A percentile compares a stretch with the other conserved stretches of the same genome.
These are phyloP conservation scores for Rusavskia elegans DNA, from an alignment of 495 filamentous ascomycete genomes.

Conservation along the genomic window DNA sequence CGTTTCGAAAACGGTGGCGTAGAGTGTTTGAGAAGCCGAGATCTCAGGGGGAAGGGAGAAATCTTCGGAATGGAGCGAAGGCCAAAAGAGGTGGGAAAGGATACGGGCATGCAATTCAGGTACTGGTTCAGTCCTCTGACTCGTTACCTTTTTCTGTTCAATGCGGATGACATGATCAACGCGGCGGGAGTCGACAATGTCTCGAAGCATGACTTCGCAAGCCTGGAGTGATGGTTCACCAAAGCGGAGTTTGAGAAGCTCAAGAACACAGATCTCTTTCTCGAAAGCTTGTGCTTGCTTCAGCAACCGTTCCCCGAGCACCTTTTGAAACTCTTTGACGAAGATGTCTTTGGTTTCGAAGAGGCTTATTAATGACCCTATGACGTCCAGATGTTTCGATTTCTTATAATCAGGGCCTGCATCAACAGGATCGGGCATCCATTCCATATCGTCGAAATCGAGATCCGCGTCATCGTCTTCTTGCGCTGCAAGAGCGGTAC, in stretches of 20 bases:
- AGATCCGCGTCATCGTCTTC: slow-evolving; percentile 46
- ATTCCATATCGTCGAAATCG: slow-evolving; percentile 80
- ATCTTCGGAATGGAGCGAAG: slow-evolving; percentile 56
- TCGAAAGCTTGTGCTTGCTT: slow-evolving; percentile 52
- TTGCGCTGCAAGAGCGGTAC: slow-evolving; percentile 28
- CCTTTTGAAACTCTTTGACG: slow-evolving; percentile 78
- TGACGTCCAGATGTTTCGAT: slow-evolving; percentile 79
- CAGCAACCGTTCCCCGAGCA: slow-evolving; percentile 70
- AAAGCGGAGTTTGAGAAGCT: slow-evolving; percentile 77
- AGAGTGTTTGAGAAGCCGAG: slow-evolving; percentile 43
- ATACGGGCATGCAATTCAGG: slow-evolving; percentile 65
- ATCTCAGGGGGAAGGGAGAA: slow-evolving; percentile 59
- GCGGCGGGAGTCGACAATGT: slow-evolving; percentile 72
- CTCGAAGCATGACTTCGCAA: slow-evolving; percentile 92
- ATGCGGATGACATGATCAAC: slow-evolving; percentile 49
- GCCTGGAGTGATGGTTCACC: slow-evolving; percentile 73
- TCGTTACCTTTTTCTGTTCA: slow-evolving; percentile 21
- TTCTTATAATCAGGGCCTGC: slow-evolving; percentile 83
- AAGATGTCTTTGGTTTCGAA: slow-evolving; percentile 80
- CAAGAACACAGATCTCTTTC: slow-evolving; percentile 65
- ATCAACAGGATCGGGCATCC: slow-evolving; percentile 84
- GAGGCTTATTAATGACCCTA: slow-evolving; percentile 72
- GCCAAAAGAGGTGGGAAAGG: slow-evolving; percentile 90
- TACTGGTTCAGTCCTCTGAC: slow-evolving; percentile 3
- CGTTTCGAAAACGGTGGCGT: slow-evolving; percentile 59